phyloP scores from a whole-genome alignment of 202 grass and related monocot genomes.

The Elaeis oleifera region DNA sequence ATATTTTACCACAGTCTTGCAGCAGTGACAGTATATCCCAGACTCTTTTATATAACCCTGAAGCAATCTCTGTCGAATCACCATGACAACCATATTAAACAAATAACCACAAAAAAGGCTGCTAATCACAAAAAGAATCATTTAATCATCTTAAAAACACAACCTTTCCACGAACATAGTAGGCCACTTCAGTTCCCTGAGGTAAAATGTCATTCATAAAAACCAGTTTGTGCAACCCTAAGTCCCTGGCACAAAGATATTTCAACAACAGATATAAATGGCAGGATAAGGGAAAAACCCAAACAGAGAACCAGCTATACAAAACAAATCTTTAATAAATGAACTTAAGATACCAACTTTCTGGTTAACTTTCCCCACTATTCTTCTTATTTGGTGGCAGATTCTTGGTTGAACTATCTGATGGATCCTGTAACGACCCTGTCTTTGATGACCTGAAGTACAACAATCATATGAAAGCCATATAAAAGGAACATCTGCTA shows the following conservation, averaged over 20 bases:
- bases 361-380: slow-evolving; percentile 74
- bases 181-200: slow-evolving; percentile 76
- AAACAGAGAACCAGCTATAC: slow-evolving; percentile 12
- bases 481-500: too few species aligned
- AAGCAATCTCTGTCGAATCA: slow-evolving; percentile 58
- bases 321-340: slow-evolving; percentile 2
- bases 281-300: slow-evolving; percentile 1
- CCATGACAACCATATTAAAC: slow-evolving; percentile 22
- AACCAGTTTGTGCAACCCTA: slow-evolving; percentile 81
- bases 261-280: slow-evolving; percentile 4
- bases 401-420: slow-evolving; percentile 37
- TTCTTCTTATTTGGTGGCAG: slow-evolving; percentile 51
- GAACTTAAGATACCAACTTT: slow-evolving; percentile 57
- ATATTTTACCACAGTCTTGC: slow-evolving; percentile 64
- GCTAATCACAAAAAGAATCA: slow-evolving; percentile 20
- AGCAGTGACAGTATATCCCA: slow-evolving; percentile 93
- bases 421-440: slow-evolving; percentile 14
- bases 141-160: slow-evolving; percentile 16
- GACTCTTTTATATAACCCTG: slow-evolving; percentile 77
- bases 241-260: slow-evolving; percentile 41
- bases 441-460: slow-evolving; percentile 35
- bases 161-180: slow-evolving; percentile 90
- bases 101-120: not conserved
- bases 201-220: slow-evolving; percentile 71
- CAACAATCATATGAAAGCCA: too few species aligned